A percentile compares a stretch with the other conserved stretches of the same genome.
Conservation (phyloP, 352 stramenopile species). For the Globisporangium cystogenes region DNA sequence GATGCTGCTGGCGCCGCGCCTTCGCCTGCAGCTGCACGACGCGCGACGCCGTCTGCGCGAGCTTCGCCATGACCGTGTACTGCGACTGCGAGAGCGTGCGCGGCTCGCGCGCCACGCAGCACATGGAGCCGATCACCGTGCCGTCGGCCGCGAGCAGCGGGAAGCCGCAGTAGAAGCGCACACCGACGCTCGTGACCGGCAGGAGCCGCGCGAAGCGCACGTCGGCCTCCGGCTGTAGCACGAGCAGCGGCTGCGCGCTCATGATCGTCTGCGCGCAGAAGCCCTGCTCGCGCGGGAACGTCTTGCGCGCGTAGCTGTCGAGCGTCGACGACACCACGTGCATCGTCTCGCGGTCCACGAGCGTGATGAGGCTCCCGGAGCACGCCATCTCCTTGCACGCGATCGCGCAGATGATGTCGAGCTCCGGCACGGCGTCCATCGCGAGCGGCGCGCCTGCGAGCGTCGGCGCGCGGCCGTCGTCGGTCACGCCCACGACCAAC, state of each 20-base stretch:
- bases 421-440: conserved; percentile 1
- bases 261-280: conserved; percentile 69
- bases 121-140: conserved; percentile 43
- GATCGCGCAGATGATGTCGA: conserved; percentile 52
- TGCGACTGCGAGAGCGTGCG: conserved; percentile 46
- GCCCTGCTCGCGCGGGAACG: conserved; percentile 45
- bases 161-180: conserved; percentile 77
- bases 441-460: background rate
- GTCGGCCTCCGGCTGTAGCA: conserved; percentile 49
- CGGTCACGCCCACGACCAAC: background rate
- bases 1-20: background rate
- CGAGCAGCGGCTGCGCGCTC: conserved; percentile 46
- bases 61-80: conserved; percentile 42
- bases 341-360: conserved; percentile 45
- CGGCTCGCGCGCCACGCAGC: conserved; percentile 45
- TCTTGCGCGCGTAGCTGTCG: conserved; percentile 11
- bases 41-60: conserved; percentile 47
- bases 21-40: conserved; percentile 22
- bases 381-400: conserved; percentile 49
- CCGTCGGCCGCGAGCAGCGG: conserved; percentile 36
- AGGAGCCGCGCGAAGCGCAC: conserved; percentile 50
- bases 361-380: conserved; percentile 49
- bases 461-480: background rate
- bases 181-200: conserved; percentile 22
- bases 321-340: conserved; percentile 42